Base-by-base conservation (phyloP, 1,284 basidiomycete species). In the Rhodotorula sp. region DNA sequence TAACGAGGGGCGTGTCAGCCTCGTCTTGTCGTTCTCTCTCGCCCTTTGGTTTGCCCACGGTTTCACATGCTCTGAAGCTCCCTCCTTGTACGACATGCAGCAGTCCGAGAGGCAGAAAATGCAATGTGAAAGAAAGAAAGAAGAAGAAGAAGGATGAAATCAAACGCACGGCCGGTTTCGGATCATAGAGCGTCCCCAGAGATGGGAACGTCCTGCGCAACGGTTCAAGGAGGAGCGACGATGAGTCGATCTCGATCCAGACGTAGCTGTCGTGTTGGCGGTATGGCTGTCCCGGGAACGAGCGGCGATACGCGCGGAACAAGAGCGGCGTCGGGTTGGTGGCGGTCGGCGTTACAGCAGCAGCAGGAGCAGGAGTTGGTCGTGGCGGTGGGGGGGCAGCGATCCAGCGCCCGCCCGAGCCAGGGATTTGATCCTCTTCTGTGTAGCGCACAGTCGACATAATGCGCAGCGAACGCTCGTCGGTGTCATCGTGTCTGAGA, bases 231-330 rank as follows among this genome's bases (percentile, higher is more conserved):
- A 68, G 29, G 17, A 24, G 24, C 6, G 22, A 24, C 48, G 53
- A 6, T 15, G 53, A 18, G 14, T 54, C 17, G 18, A 18, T 3
- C n/a, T 44, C 26, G 17, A 62, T 33, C 26, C 62, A 20, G n/a
- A 68, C 45, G 37, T 56, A 68, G 6, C 44, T 30, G 29, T 51
- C 58, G 46, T 45, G 46, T 10, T 59, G 56, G 46, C 62, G 61
- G 37, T 17, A 2, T 18, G 46, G 18, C 18, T 60, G 45, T 24
- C 18, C 14, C 29, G 59, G 65, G 22, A 42, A 67, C 2, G 60
- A 56, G 26, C 66, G 51, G 5, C 42, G 51, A n/a, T 29, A 67
- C 24, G 66, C 66, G 44, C 26, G 48, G 49, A 63, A 63, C 42
- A 8, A 1, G 26, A 14, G 12, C 33, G 57, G 7, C 4, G 56